Evolutionary conservation across 2,329 filamentous ascomycete genomes (phyloP).

Genomic region (Onygenales sp.): DNA sequence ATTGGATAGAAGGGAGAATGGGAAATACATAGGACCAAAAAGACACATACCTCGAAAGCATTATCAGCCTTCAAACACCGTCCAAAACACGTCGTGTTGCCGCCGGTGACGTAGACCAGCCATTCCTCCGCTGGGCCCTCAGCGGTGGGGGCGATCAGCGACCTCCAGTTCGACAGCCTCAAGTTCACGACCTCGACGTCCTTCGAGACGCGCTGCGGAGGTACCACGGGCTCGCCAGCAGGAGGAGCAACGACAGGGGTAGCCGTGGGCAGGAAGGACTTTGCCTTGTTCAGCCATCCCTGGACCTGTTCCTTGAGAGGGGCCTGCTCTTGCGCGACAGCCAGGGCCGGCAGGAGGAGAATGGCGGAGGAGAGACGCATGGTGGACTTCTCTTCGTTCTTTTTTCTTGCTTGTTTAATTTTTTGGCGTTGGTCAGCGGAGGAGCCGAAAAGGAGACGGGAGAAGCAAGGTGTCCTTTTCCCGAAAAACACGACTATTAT

Average conservation of each 20-base stretch:
- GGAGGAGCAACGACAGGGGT: conserved; percentile 18
- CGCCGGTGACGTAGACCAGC: conserved; percentile 53
- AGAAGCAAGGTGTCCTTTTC: too few species aligned
- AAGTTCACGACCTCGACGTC: conserved; percentile 45
- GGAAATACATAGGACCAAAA: neutral
- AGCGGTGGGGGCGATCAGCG: conserved; percentile 37
- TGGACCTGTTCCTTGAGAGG: conserved; percentile 39
- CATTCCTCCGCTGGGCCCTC: conserved; percentile 39
- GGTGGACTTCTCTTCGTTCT: neutral
- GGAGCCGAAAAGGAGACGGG: too few species aligned
- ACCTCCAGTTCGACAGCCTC: conserved; percentile 49
- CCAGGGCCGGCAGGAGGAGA: conserved; percentile 73
- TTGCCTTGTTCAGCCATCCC: conserved; percentile 44
- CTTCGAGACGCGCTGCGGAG: conserved; percentile 34
- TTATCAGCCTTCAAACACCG: conserved; percentile 45
- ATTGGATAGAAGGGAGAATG: neutral
- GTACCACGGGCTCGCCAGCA: conserved; percentile 25
- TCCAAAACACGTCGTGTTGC: conserved; percentile 56
- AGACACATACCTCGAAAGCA: conserved; percentile 38
- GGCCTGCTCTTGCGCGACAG: conserved; percentile 52
- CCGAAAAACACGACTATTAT: too few species aligned
- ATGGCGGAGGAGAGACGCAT: conserved; percentile 20
- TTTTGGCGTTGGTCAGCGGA: neutral
- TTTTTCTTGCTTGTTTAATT: neutral
- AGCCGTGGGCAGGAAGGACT: conserved; percentile 45